These are phyloP conservation scores for Talaromyces sp. DNA, from an alignment of 2,329 filamentous ascomycete species.

Conservation along the genomic window DNA sequence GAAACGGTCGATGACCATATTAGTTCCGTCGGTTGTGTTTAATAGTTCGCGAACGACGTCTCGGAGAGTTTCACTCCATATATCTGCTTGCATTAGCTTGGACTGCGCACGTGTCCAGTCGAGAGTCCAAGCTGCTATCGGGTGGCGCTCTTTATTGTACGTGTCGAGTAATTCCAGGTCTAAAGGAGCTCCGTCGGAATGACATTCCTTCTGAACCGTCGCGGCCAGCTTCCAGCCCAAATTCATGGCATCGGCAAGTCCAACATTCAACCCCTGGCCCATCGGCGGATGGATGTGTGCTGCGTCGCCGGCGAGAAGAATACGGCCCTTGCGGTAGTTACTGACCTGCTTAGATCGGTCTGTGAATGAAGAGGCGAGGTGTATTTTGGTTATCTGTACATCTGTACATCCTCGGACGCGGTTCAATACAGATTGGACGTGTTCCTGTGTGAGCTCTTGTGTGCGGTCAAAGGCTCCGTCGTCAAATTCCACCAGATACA, in stretches of 20 bases:
- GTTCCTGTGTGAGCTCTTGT: neutral
- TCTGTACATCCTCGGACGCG: neutral
- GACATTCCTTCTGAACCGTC: constrained; percentile 37
- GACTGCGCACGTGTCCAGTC: constrained; percentile 38
- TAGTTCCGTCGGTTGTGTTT: constrained; percentile 12
- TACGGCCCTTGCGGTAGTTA: constrained; percentile 42
- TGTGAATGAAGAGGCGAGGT: neutral
- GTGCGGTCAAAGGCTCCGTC: neutral
- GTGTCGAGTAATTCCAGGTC: constrained; percentile 38
- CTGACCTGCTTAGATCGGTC: neutral
- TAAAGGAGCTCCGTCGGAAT: constrained; percentile 24
- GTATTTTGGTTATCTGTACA: neutral
- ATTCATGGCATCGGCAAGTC: constrained; percentile 71
- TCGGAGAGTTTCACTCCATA: constrained; percentile 21
- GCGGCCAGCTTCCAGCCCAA: constrained; percentile 53
- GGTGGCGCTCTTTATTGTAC: constrained; percentile 45
- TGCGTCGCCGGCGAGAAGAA: constrained; percentile 88
- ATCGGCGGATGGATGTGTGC: constrained; percentile 94
- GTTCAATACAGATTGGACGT: neutral
- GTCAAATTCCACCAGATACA: neutral
- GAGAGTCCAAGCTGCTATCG: constrained; percentile 26
- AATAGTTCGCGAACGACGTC: constrained; percentile 2
- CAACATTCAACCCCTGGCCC: constrained; percentile 90
- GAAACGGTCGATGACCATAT: constrained; percentile 21
- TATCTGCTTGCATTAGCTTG: constrained; percentile 25